These are phyloP conservation scores for Porcisia deanei DNA, from an alignment of 208 protist species.

Conservation along the genomic window DNA sequence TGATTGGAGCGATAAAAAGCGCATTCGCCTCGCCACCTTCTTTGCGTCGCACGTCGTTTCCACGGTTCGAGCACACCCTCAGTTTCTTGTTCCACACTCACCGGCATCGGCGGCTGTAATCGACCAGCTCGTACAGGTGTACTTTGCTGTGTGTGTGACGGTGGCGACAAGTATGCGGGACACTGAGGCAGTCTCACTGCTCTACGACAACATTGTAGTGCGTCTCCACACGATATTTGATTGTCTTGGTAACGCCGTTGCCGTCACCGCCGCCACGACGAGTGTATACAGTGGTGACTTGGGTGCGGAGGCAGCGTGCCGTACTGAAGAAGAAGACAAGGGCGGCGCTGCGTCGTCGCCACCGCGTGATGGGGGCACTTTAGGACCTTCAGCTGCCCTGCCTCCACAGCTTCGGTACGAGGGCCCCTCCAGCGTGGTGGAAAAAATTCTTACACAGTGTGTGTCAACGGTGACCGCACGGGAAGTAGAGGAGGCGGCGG, in stretches of 20 bases:
- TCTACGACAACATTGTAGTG: constrained; percentile 48
- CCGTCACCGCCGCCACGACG: constrained; percentile 2
- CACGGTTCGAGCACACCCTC: constrained; percentile 52
- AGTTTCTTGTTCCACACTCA: constrained; percentile 17
- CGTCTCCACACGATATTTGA: constrained; percentile 56
- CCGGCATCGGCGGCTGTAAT: constrained; percentile 23
- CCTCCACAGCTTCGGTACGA: constrained; percentile 2
- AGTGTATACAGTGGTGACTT: not conserved
- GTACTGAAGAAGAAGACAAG: not conserved
- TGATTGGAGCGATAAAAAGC: constrained; percentile 68
- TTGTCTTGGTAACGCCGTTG: constrained; percentile 38
- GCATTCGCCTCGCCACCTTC: constrained; percentile 58
- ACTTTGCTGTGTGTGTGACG: constrained; percentile 50
- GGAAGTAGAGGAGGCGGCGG: constrained; percentile 32
- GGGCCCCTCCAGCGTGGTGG: not conserved
- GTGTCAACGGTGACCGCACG: constrained; percentile 20
- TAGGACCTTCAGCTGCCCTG: not conserved
- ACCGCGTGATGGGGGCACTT: not conserved
- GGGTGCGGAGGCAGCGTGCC: not conserved
- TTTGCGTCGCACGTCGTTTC: constrained; percentile 72
- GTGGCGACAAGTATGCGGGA: constrained; percentile 43
- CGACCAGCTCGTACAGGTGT: constrained; percentile 37
- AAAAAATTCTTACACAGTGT: constrained; percentile 30
- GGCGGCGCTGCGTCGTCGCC: constrained; percentile 5
- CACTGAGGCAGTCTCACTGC: constrained; percentile 24